Evolutionary conservation across 352 stramenopile species (phyloP).

Genomic region (Pythium diclinum): DNA sequence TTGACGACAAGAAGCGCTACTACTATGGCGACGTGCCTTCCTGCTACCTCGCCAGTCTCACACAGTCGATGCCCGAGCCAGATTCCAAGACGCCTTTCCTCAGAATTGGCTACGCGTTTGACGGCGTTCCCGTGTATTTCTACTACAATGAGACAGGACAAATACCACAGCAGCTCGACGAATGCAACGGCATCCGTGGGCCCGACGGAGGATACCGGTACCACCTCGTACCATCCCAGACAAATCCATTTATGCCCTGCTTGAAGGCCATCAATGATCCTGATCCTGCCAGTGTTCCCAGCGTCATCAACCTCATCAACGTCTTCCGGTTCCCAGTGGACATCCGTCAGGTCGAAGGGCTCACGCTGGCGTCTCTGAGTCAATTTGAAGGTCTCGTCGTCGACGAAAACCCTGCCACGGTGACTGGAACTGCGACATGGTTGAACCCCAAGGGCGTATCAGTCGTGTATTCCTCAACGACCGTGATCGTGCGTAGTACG

Average conservation of each 20-base stretch:
- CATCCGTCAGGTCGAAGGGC: slow-evolving; percentile 45
- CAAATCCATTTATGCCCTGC: slow-evolving; percentile 51
- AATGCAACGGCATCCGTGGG: slow-evolving; percentile 49
- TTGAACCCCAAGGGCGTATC: slow-evolving; percentile 48
- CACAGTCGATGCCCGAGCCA: slow-evolving; percentile 5
- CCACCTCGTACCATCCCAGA: slow-evolving; percentile 32
- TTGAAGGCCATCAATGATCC: slow-evolving; percentile 42
- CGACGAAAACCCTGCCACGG: slow-evolving; percentile 39
- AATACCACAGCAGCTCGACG: slow-evolving; percentile 42
- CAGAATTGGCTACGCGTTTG: slow-evolving; percentile 55
- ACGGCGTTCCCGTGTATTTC: slow-evolving; percentile 57
- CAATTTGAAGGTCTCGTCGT: slow-evolving; percentile 52
- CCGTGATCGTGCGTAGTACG: slow-evolving; percentile 55
- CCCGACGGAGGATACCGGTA: slow-evolving; percentile 54
- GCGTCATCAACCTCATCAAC: slow-evolving; percentile 19
- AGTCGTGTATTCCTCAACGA: slow-evolving; percentile 48
- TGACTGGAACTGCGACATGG: slow-evolving; percentile 34
- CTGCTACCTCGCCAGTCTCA: slow-evolving; percentile 35
- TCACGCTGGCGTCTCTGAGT: slow-evolving; percentile 43
- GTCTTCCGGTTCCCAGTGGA: slow-evolving; percentile 50
- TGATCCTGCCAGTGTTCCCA: neutral
- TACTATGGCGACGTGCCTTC: slow-evolving; percentile 42
- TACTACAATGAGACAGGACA: slow-evolving; percentile 47
- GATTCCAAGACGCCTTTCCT: slow-evolving; percentile 18
- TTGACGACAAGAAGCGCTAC: slow-evolving; percentile 45